phyloP scores from a whole-genome alignment of 2,329 filamentous ascomycete species.

The Hortaea sp. region DNA sequence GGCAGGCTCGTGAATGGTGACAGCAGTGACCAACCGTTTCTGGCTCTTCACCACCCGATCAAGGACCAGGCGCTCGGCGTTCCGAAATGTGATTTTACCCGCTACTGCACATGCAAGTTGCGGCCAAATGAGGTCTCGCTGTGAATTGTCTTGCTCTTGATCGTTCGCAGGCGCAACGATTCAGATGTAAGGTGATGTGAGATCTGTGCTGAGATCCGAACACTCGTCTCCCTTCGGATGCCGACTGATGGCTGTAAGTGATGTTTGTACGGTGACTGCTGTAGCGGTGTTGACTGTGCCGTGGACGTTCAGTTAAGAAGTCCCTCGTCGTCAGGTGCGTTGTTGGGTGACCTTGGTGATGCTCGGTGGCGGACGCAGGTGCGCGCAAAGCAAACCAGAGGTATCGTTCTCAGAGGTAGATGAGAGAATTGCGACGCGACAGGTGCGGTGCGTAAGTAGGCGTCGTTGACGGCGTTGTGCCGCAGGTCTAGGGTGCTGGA shows the following conservation, averaged over 20 bases:
- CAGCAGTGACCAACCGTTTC: slow-evolving; percentile 7
- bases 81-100: not conserved
- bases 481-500: not conserved
- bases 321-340: slow-evolving; percentile 1
- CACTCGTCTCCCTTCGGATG: not conserved
- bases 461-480: not conserved
- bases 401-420: no score
- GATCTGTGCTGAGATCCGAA: not conserved
- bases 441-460: no score
- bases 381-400: not conserved
- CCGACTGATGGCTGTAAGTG: not conserved
- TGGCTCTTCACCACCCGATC: slow-evolving; percentile 3
- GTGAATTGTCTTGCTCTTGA: not conserved
- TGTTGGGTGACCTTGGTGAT: not conserved
- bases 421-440: no score
- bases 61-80: not conserved
- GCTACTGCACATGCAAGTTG: slow-evolving; percentile 4
- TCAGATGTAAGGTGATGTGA: not conserved
- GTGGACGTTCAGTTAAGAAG: slow-evolving; percentile 10
- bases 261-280: not conserved
- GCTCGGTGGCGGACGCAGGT: no score
- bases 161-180: not conserved
- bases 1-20: slow-evolving; percentile 1
- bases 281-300: not conserved
- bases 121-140: not conserved